These are phyloP conservation scores for Colletotrichum orbiculare DNA, from an alignment of 2,329 filamentous ascomycete species.

Conservation along the genomic window DNA sequence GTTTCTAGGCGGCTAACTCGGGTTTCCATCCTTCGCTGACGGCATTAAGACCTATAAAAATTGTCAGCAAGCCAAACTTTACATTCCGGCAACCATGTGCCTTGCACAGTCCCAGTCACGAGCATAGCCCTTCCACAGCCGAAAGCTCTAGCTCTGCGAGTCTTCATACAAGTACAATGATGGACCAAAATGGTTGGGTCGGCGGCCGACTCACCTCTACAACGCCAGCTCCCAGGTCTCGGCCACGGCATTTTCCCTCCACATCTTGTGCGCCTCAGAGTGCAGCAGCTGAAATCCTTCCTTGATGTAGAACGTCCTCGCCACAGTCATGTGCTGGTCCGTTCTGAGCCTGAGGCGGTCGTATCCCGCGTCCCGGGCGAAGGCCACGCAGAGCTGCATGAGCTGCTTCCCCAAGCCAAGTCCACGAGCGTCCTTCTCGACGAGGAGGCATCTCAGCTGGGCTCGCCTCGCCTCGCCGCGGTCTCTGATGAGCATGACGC, in stretches of 20 bases:
- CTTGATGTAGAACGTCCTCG: constrained; percentile 38
- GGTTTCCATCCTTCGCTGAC: no score
- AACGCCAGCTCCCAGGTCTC: constrained; percentile 35
- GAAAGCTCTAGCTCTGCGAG: no score
- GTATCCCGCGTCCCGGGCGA: constrained; percentile 39
- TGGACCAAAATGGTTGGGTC: no score
- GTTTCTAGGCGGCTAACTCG: no score
- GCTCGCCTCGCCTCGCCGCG: constrained; percentile 30
- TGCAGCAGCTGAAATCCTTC: constrained; percentile 37
- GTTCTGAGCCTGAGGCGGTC: constrained; percentile 37
- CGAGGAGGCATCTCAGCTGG: constrained; percentile 41
- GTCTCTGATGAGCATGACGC: constrained; percentile 41
- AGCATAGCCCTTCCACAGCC: no score
- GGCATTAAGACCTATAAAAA: no score
- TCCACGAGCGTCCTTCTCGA: constrained; percentile 39
- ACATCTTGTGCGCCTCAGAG: constrained; percentile 11
- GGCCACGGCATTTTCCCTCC: neutral
- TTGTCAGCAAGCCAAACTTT: no score
- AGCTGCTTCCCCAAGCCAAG: constrained; percentile 38
- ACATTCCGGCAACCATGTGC: no score
- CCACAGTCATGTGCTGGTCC: constrained; percentile 35
- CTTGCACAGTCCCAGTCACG: no score
- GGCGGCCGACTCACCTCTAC: neutral
- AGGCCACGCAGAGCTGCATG: constrained; percentile 36
- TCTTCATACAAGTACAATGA: no score